Percentiles rank a stretch among this genome's conserved stretches.
phyloP scores from a whole-genome alignment of 202 grass and related monocot species.

The Dendrocalamus latiflorus region DNA sequence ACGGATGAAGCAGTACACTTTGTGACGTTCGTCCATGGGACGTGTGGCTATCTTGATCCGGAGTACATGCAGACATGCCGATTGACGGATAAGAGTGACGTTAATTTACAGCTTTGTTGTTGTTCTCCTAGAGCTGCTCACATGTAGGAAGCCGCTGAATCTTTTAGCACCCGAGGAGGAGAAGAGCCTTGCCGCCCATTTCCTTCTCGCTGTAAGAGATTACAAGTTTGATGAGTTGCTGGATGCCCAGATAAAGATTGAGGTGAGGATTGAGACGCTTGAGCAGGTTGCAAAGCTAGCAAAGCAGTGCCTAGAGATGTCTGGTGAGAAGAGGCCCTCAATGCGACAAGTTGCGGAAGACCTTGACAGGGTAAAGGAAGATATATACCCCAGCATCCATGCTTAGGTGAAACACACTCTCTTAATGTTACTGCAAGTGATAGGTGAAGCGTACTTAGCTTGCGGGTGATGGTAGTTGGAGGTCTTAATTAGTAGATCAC shows the following conservation, averaged over 20 bases:
- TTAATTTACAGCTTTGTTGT: conserved; percentile 45
- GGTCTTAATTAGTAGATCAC: conserved; percentile 28
- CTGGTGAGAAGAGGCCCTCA: neutral
- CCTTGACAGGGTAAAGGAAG: neutral
- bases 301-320: conserved; percentile 26
- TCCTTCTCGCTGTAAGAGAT: neutral
- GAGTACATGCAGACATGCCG: conserved; percentile 43
- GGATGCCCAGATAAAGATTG: neutral
- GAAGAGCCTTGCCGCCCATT: conserved; percentile 22
- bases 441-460: too few relatives aligned
- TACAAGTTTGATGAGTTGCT: neutral
- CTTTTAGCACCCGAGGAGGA: conserved; percentile 6
- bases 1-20: too few relatives aligned
- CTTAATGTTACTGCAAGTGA: neutral
- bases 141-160: neutral
- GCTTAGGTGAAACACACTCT: neutral
- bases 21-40: conserved; percentile 36
- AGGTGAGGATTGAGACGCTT: neutral
- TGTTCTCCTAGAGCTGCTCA: conserved; percentile 40
- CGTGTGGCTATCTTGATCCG: conserved; percentile 33
- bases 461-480: too few relatives aligned
- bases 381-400: neutral
- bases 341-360: conserved; percentile 25
- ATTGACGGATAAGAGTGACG: conserved; percentile 27
- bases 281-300: neutral